Percentiles rank a stretch among this genome's conserved stretches.
Conservation (phyloP, 148 eudicot genomes). For the Camellia lanceoleosa region DNA sequence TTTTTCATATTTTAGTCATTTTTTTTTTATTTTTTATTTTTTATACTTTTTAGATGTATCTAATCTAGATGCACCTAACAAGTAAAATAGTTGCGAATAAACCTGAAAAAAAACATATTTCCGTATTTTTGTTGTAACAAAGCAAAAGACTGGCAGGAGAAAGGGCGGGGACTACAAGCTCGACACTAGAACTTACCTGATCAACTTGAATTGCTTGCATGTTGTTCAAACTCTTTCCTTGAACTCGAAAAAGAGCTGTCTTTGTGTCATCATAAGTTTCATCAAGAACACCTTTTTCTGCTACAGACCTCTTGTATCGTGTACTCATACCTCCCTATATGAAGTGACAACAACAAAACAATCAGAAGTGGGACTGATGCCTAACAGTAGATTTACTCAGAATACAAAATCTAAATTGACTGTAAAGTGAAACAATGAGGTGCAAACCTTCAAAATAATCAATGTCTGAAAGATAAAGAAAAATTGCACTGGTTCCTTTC, state of each 20-base stretch:
- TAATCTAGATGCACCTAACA: too few relatives aligned
- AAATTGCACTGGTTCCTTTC: conserved; percentile 42
- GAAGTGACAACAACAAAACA: conserved; percentile 13
- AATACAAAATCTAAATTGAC: not conserved
- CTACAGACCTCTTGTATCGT: conserved; percentile 25
- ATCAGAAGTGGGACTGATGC: not conserved
- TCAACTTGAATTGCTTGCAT: conserved; percentile 54
- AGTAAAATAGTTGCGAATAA: too few relatives aligned
- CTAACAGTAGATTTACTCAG: not conserved
- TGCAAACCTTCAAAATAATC: conserved; percentile 39
- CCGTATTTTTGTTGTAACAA: not conserved
- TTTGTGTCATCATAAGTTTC: conserved; percentile 33
- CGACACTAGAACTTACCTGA: conserved; percentile 19
- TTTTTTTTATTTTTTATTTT: too few relatives aligned
- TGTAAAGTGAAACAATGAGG: conserved; percentile 1
- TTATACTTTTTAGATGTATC: too few relatives aligned
- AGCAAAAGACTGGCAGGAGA: not conserved
- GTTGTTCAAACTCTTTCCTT: conserved; percentile 37
- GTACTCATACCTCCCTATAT: conserved; percentile 34
- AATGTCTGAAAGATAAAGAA: conserved; percentile 34
- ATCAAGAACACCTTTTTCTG: conserved; percentile 31
- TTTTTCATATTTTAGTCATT: too few relatives aligned
- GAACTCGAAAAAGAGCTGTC: conserved; percentile 48
- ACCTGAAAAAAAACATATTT: not conserved
- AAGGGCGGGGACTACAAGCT: not conserved